Conservation (phyloP, 192 early-diverging fungal species). For the Linnemannia zychae region DNA sequence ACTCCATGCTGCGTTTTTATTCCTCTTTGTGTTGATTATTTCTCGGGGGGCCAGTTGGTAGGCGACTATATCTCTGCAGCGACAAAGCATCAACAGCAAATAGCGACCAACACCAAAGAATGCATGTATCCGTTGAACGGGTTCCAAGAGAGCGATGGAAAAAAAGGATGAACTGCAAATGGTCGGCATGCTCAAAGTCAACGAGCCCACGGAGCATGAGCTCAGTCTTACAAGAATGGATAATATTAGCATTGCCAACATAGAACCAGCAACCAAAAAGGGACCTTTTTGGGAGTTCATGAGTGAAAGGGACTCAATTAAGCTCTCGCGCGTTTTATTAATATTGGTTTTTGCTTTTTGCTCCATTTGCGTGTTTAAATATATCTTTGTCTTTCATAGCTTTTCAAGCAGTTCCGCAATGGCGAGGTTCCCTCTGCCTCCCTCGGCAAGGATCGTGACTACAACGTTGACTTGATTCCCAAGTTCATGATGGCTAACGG, state of each 20-base stretch:
- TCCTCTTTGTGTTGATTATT: neutral
- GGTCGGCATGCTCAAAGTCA: conserved; percentile 16
- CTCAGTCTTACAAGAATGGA: conserved; percentile 22
- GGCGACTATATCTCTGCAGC: neutral
- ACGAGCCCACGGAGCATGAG: conserved; percentile 14
- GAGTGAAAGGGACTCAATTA: neutral
- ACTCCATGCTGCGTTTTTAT: neutral
- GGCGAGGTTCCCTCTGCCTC: conserved; percentile 61
- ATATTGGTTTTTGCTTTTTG: neutral
- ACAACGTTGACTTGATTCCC: conserved; percentile 98
- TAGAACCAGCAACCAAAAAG: neutral
- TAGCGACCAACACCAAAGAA: neutral
- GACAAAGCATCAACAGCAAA: neutral
- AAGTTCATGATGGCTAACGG: conserved; percentile 99
- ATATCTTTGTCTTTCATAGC: conserved; percentile 53
- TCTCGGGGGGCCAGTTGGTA: neutral
- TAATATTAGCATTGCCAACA: conserved; percentile 24
- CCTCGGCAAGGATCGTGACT: conserved; percentile 88
- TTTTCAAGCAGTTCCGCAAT: conserved; percentile 79
- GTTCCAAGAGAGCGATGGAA: neutral
- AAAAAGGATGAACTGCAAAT: neutral
- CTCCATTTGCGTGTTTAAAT: neutral
- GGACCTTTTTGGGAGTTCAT: neutral
- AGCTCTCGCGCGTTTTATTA: conserved; percentile 34
- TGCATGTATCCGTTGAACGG: neutral